A percentile compares a stretch with the other conserved stretches of the same genome.
Conservation (phyloP, 805 yeast genomes). For the Spathaspora arborariae region DNA sequence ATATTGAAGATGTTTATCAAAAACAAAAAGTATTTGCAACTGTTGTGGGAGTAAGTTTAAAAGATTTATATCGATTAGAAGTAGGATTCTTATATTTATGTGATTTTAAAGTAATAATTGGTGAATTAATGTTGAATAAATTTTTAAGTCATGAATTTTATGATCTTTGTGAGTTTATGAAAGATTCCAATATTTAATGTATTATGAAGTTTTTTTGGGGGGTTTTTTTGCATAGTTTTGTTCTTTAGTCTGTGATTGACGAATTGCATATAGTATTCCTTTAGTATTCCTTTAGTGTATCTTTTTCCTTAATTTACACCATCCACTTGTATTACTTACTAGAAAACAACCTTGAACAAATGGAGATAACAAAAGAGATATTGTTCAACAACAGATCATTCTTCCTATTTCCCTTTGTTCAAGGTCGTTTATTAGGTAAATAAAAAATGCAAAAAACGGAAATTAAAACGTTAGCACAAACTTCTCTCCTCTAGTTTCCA, state of each 20-base stretch:
- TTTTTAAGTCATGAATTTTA: constrained; percentile 28
- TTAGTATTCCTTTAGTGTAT: too few relatives aligned
- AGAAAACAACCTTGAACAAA: too few relatives aligned
- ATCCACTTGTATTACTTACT: too few relatives aligned
- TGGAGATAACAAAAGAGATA: too few relatives aligned
- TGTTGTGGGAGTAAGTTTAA: constrained; percentile 38
- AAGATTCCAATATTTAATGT: neutral
- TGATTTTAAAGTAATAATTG: constrained; percentile 35
- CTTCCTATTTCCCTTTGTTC: too few relatives aligned
- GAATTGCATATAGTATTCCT: too few relatives aligned
- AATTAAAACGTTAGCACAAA: too few relatives aligned
- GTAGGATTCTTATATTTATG: constrained; percentile 37
- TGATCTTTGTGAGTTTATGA: constrained; percentile 24
- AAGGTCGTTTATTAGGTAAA: too few relatives aligned
- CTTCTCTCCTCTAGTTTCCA: neutral
- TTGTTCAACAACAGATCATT: too few relatives aligned
- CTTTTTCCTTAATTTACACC: too few relatives aligned
- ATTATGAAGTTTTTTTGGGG: neutral
- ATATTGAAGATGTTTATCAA: constrained; percentile 39
- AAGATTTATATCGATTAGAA: constrained; percentile 36
- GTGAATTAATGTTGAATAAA: constrained; percentile 30
- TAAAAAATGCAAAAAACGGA: too few relatives aligned
- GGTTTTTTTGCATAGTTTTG: neutral
- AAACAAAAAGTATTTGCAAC: constrained; percentile 38
- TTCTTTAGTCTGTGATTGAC: neutral